Percentiles rank a stretch among this genome's conserved stretches.
Conservation (phyloP, 192 early-diverging fungal genomes). For the Coemansia sp. region DNA sequence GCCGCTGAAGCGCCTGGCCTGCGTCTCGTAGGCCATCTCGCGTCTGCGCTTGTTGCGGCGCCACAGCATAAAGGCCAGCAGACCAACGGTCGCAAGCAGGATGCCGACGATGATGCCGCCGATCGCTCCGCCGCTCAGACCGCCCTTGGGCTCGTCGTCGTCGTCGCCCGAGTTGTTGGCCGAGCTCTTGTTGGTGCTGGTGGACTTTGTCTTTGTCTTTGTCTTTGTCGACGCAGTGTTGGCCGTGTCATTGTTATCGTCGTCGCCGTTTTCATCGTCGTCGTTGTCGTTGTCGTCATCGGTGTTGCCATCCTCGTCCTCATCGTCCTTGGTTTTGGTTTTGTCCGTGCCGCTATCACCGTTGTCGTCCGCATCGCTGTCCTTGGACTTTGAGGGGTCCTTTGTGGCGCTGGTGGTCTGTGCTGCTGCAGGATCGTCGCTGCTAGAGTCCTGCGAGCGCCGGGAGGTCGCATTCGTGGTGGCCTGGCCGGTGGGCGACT, state of each 20-base stretch:
- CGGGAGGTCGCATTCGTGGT: not conserved
- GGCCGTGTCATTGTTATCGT: not conserved
- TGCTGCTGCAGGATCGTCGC: not conserved
- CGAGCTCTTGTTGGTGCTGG: too few relatives aligned
- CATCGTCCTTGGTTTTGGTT: too few relatives aligned
- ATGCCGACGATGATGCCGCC: slow-evolving; percentile 1
- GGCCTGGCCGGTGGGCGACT: not conserved
- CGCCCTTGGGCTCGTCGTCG: not conserved
- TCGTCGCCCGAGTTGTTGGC: not conserved
- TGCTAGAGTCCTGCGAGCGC: not conserved
- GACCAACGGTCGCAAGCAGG: not conserved
- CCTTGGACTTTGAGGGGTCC: too few relatives aligned
- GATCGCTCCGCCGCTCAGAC: slow-evolving; percentile 5
- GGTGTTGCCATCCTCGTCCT: too few relatives aligned
- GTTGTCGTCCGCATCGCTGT: too few relatives aligned
- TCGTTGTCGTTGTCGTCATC: not conserved
- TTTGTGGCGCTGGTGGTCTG: too few relatives aligned
- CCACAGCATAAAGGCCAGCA: not conserved
- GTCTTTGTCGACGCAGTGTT: not conserved
- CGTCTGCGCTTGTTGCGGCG: not conserved
- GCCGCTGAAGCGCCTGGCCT: not conserved
- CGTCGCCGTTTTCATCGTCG: not conserved
- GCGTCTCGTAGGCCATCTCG: not conserved
- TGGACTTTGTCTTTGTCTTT: not conserved
- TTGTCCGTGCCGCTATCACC: not conserved